Percentiles rank a stretch among this genome's conserved stretches.
These are phyloP conservation scores for Paecilomyces sp. DNA, from an alignment of 2,329 filamentous ascomycete genomes.

Conservation along the genomic window DNA sequence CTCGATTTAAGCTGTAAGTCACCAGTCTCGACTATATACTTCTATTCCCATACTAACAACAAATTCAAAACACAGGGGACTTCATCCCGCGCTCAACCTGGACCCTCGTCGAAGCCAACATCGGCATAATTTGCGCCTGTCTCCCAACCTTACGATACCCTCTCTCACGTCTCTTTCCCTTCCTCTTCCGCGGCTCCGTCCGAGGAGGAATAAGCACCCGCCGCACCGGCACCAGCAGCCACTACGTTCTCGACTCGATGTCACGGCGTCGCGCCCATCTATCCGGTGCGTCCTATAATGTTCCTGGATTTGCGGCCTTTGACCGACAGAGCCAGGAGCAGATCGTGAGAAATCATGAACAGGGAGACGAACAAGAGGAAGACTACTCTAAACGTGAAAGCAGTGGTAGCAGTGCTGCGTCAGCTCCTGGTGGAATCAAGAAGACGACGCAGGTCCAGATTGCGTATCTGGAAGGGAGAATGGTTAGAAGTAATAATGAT, in stretches of 20 bases:
- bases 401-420: neutral
- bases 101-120: slow-evolving; percentile 27
- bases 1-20: slow-evolving; percentile 10
- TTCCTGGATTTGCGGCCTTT: neutral
- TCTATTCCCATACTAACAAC: neutral
- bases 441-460: neutral
- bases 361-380: neutral
- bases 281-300: neutral
- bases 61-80: neutral
- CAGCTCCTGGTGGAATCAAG: neutral
- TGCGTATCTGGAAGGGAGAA: neutral
- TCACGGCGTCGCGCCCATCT: neutral
- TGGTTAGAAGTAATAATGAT: neutral
- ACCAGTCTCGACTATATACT: slow-evolving; percentile 2
- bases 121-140: slow-evolving; percentile 27
- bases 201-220: neutral
- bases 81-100: slow-evolving; percentile 25
- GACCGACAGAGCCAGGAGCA: neutral
- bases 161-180: neutral
- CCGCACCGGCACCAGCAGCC: neutral
- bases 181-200: neutral
- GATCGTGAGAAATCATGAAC: neutral
- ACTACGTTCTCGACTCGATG: neutral
- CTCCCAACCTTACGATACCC: slow-evolving; percentile 17
- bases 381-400: neutral